Conservation (phyloP, 805 yeast genomes). For the Metschnikowia chrysomelidarum region DNA sequence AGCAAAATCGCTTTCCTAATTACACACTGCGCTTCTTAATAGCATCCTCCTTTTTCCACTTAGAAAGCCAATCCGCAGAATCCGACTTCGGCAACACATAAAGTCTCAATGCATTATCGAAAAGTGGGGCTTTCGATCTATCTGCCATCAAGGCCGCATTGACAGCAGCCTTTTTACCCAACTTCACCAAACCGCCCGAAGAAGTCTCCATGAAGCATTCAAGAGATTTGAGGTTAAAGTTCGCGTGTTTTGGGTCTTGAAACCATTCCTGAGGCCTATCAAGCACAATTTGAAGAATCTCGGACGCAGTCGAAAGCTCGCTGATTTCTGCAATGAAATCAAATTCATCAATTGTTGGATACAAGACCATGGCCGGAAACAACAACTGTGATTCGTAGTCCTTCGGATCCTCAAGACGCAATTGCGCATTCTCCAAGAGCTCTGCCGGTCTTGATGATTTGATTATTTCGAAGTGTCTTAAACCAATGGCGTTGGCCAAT, state of each 20-base stretch:
- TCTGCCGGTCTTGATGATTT: slow-evolving; percentile 55
- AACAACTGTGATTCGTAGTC: slow-evolving; percentile 76
- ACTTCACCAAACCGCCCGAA: slow-evolving; percentile 80
- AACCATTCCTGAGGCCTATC: slow-evolving; percentile 72
- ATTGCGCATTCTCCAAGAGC: slow-evolving; percentile 47
- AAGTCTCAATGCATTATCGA: slow-evolving; percentile 69
- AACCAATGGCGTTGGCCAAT: slow-evolving; percentile 56
- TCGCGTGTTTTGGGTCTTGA: slow-evolving; percentile 55
- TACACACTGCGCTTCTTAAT: slow-evolving; percentile 38
- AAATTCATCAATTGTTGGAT: slow-evolving; percentile 81
- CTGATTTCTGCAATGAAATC: slow-evolving; percentile 76
- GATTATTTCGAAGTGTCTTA: slow-evolving; percentile 55
- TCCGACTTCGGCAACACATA: slow-evolving; percentile 77
- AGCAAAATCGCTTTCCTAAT: neutral
- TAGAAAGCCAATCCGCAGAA: slow-evolving; percentile 59
- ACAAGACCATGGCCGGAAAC: slow-evolving; percentile 77
- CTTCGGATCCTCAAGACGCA: slow-evolving; percentile 58
- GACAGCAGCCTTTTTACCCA: slow-evolving; percentile 73
- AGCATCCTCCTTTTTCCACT: slow-evolving; percentile 64
- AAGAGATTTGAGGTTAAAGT: slow-evolving; percentile 57
- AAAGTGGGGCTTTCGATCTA: slow-evolving; percentile 67
- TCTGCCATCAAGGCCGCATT: slow-evolving; percentile 61
- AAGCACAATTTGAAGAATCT: slow-evolving; percentile 54
- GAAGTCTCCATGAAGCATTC: slow-evolving; percentile 80
- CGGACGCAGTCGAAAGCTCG: slow-evolving; percentile 66